Evolutionary conservation across 176 grass and related monocot species (phyloP).

Genomic region (Cenchrus americanus): DNA sequence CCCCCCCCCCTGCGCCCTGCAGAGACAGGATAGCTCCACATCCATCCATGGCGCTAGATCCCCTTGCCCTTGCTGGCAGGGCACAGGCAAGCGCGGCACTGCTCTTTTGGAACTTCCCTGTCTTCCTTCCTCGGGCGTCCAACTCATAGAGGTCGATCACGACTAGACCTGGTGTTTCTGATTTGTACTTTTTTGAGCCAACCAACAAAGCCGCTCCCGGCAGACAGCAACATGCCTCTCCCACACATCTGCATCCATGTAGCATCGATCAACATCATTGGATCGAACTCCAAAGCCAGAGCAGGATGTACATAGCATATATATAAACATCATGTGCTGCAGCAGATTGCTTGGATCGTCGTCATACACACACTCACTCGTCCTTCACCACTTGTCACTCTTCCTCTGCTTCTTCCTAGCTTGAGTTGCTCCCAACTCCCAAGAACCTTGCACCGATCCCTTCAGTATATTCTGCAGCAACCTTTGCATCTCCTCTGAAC

Average conservation of each 20-base stretch:
- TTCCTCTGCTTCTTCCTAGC: background rate
- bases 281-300: constrained; percentile 44
- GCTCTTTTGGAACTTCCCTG: constrained; percentile 52
- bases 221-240: background rate
- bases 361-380: background rate
- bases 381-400: constrained; percentile 22
- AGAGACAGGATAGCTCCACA: background rate
- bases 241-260: constrained; percentile 19
- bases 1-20: background rate
- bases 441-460: background rate
- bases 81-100: background rate
- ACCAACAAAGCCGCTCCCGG: constrained; percentile 39
- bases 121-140: constrained; percentile 14
- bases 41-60: background rate
- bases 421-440: background rate
- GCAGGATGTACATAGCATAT: background rate
- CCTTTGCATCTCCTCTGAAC: constrained; percentile 4
- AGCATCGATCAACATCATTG: constrained; percentile 44
- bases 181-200: constrained; percentile 47
- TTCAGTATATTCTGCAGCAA: constrained; percentile 2
- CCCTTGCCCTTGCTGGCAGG: background rate
- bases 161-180: constrained; percentile 37
- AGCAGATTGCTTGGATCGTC: constrained; percentile 1
- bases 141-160: constrained; percentile 41
- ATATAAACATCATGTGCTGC: constrained; percentile 18